A percentile compares a stretch with the other conserved stretches of the same genome.
Evolutionary conservation across 2,329 filamentous ascomycete genomes (phyloP).

Genomic region (Pseudogymnoascus sp.): DNA sequence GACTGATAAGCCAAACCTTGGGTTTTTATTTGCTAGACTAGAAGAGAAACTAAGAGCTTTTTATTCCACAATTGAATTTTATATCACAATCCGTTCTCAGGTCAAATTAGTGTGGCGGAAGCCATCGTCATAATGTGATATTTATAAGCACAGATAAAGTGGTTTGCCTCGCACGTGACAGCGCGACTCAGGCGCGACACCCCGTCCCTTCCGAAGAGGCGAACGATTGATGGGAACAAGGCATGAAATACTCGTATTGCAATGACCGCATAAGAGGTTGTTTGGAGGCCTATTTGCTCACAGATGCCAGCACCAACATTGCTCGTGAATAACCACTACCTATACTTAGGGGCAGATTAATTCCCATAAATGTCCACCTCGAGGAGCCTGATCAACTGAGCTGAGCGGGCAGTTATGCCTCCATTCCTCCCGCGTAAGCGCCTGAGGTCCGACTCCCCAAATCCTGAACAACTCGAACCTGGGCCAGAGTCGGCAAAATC

Average conservation of each 20-base stretch:
- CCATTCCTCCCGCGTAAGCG: slow-evolving; percentile 62
- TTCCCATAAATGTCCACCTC: not conserved
- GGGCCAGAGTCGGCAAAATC: slow-evolving; percentile 18
- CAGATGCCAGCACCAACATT: not conserved
- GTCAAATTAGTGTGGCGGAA: not conserved
- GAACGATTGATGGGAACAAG: not conserved
- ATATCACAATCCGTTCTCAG: not conserved
- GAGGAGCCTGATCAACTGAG: not conserved
- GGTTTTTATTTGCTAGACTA: not conserved
- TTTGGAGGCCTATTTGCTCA: not conserved
- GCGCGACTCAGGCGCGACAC: not conserved
- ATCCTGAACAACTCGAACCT: slow-evolving; percentile 22
- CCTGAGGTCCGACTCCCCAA: slow-evolving; percentile 41
- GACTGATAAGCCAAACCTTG: not conserved
- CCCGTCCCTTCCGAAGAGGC: not conserved
- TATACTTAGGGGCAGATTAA: not conserved
- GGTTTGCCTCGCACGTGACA: not conserved
- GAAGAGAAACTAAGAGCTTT: not conserved
- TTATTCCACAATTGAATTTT: not conserved
- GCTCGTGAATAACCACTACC: not conserved
- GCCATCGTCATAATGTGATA: not conserved
- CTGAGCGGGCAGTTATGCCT: slow-evolving; percentile 45
- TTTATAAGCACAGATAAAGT: not conserved
- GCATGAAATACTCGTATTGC: not conserved
- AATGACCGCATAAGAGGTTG: not conserved